Evolutionary conservation across 805 yeast species (phyloP), one percentile per base, ranked within the genome.

Genomic region (Millerozyma miso): DNA sequence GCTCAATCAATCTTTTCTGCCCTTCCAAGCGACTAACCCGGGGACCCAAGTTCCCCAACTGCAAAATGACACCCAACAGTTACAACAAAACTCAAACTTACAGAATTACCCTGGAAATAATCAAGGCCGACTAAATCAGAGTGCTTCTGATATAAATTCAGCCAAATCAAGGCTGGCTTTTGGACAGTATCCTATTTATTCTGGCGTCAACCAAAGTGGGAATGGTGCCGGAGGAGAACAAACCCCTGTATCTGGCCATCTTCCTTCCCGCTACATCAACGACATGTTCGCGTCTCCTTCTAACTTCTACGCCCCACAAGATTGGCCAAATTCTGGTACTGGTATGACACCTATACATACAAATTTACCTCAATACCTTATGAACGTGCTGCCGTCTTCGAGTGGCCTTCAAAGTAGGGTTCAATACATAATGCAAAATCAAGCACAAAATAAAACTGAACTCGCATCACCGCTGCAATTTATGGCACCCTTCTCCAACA

Each of bases 261-360:
- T 86, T 18, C 90, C 95, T 2, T 78, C 86, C 2, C 71, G 85
- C 40, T 86, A 81, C 52, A 79, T 85, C 34, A 75, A 75, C 45
- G 95, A 86, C 52, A 68, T 83, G 56, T 80, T 87, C 53, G 90
- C 89, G 23, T 84, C 91, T 4, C 96, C 96, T 0, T 77, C 81
- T n/a, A 84, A 78, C 48, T 80, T 81, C 51, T 86, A 84, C 53
- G 77, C 81, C 4, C 72, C 79, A 2, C 74, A 67, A 37, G 75
- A 70, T 39, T 70, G 75, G 75, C 65, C 67, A 35, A 51, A 49
- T 8, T 46, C 56, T 4, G 52, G 58, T 20, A 56, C 68, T 13
- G 71, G 73, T 0, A 60, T 65, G 55, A 67, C 74, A 1, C 73
- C 73, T 18, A 59, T 56, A 37, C 58, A 60, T 39, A 46, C 52